Evolutionary conservation across 2,329 filamentous ascomycete genomes (phyloP), one percentile per base, ranked within the genome.

Genomic region (Colletotrichum spinosum): DNA sequence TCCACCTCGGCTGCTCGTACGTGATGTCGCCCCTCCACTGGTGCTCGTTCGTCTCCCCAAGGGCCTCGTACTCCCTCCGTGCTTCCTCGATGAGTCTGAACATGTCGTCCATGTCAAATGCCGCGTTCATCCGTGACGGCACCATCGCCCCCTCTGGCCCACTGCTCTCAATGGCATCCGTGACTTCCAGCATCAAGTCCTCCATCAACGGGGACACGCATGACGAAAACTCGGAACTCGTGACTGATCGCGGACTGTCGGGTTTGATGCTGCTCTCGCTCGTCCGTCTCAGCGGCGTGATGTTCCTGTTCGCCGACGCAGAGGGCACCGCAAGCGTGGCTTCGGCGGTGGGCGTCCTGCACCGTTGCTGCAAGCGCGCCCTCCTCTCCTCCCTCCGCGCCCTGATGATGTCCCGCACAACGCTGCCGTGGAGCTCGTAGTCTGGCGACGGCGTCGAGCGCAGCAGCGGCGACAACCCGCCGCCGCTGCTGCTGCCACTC

Each of bases 171-270:
- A 66, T 66, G 8, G 63, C 63, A 17, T 66, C 63, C 48, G 48
- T 57, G 59, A 66, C 12, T 53, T 66, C 63, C 9, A 66, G 33
- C 53, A 66, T 56, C 15, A 66, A 59, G 15, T 63, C 63, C 46
- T 66, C 63, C 58, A 66, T 66, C 48, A 66, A 44, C 33, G 63
- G 59, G 7, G 63, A 66, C 17, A 63, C 63, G 37, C 58, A 63
- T n/a, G 63, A 42, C 17, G 59, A 53, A 41, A 66, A 57, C 13
- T 66, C 58, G 2, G 58, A 61, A 13, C 58, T 63, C 10, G 42
- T 34, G 8, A 44, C 56, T 9, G 63, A 66, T 10, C 25, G 48
- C 41, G 59, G 63, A 38, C 63, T 66, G n/a, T 45, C 59, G 13
- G 58, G 48, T 53, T 54, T 66, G 37, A 17, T 48, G 46, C 62